Conservation (phyloP, 345 rosid genomes). For the Populus euphratica region DNA sequence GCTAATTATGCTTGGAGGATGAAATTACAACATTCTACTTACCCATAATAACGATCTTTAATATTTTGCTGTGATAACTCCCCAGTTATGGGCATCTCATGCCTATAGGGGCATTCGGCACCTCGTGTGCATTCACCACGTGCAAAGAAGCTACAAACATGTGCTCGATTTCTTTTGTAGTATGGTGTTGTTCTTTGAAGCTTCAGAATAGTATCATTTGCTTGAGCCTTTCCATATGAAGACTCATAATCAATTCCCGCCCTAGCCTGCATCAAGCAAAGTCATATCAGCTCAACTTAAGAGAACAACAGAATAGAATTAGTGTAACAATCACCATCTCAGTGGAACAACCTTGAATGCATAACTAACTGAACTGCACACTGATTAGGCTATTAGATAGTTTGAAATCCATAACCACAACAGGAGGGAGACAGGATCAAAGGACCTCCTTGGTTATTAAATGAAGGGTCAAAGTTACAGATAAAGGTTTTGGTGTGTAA, state of each 20-base stretch:
- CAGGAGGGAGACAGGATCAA: too few relatives aligned
- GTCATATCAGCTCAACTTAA: background rate
- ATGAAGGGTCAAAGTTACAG: too few relatives aligned
- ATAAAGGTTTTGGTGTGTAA: too few relatives aligned
- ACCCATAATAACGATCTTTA: constrained; percentile 97
- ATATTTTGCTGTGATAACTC: constrained; percentile 94
- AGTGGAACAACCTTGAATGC: background rate
- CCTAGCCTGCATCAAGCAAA: constrained; percentile 57
- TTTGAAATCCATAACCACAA: too few relatives aligned
- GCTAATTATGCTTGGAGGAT: background rate
- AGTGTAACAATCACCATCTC: background rate
- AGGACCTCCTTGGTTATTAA: too few relatives aligned
- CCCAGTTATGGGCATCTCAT: constrained; percentile 94
- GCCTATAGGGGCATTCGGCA: constrained; percentile 91
- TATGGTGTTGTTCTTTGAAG: constrained; percentile 93
- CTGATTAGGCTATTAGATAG: too few relatives aligned
- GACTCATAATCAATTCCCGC: constrained; percentile 98
- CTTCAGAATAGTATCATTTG: constrained; percentile 87
- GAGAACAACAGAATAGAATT: background rate
- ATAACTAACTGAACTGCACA: background rate
- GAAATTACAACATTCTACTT: constrained; percentile 18
- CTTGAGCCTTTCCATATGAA: constrained; percentile 76
- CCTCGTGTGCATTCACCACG: constrained; percentile 98
- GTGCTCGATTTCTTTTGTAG: constrained; percentile 89
- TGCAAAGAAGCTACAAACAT: constrained; percentile 89